Conservation (phyloP, 129 eudicot genomes). For the Erigeron canadensis region DNA sequence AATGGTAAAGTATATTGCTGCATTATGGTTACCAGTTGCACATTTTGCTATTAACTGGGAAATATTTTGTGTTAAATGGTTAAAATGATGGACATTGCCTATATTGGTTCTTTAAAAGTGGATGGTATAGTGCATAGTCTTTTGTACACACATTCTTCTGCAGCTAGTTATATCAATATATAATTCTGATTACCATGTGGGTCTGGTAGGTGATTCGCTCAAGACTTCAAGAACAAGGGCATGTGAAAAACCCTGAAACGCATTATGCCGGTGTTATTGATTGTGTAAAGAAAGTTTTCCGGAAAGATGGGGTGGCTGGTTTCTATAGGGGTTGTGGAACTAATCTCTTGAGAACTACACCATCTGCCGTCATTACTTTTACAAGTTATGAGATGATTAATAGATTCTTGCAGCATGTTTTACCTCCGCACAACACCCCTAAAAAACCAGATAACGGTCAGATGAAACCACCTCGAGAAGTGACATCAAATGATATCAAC, state of each 20-base stretch:
- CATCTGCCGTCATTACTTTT: constrained; percentile 90
- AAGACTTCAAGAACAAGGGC: constrained; percentile 96
- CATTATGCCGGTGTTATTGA: constrained; percentile 81
- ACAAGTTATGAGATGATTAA: constrained; percentile 93
- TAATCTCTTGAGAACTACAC: constrained; percentile 85
- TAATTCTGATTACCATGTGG: background rate
- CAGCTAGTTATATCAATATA: too few relatives aligned
- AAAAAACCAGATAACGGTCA: constrained; percentile 35
- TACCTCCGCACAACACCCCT: constrained; percentile 44
- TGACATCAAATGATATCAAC: constrained; percentile 20
- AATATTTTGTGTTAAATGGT: too few relatives aligned
- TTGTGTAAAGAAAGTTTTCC: constrained; percentile 75
- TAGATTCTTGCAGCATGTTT: constrained; percentile 47
- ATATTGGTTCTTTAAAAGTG: too few relatives aligned
- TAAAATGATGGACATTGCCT: too few relatives aligned
- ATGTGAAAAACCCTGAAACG: constrained; percentile 41
- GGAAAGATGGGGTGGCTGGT: constrained; percentile 67
- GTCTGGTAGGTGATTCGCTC: constrained; percentile 77
- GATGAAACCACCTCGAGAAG: constrained; percentile 30
- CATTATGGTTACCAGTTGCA: too few relatives aligned
- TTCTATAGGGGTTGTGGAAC: constrained; percentile 98
- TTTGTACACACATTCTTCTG: too few relatives aligned
- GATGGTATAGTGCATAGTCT: too few relatives aligned
- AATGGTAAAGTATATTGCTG: too few relatives aligned
- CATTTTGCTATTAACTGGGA: too few relatives aligned